Conservation (phyloP, 495 filamentous ascomycete species). For the Talaromyces trachyspermus region DNA sequence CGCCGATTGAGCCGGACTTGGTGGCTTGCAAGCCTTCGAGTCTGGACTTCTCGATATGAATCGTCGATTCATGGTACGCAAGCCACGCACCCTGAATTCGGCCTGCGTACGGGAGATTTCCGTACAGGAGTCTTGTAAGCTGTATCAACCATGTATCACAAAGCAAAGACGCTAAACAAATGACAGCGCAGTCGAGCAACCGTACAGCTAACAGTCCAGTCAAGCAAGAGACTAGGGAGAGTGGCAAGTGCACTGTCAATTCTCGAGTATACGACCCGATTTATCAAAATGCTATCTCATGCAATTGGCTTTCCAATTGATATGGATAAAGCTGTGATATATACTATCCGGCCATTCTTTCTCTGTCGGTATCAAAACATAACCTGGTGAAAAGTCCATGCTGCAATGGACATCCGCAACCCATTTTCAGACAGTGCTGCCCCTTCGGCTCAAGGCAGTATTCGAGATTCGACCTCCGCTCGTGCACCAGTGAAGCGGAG, state of each 20-base stretch:
- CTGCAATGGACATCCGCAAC: constrained; percentile 3
- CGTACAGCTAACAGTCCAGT: neutral
- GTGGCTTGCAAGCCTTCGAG: neutral
- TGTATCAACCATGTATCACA: neutral
- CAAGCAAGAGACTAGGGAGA: neutral
- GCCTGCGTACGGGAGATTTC: neutral
- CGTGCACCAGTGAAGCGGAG: constrained; percentile 7
- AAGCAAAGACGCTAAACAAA: neutral
- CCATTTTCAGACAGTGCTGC: constrained; percentile 8
- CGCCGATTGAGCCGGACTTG: neutral
- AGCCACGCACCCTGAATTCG: neutral
- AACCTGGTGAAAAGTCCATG: neutral
- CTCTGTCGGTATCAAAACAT: neutral
- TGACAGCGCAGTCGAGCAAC: neutral
- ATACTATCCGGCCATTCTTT: neutral
- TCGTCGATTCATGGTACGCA: neutral
- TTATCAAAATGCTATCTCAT: neutral
- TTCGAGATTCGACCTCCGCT: constrained; percentile 4
- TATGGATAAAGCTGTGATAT: neutral
- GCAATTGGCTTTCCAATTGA: neutral
- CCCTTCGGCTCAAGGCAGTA: constrained; percentile 4
- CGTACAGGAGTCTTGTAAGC: neutral
- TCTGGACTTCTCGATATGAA: neutral
- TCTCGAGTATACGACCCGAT: neutral
- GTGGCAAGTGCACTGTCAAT: too few species aligned